phyloP scores from a whole-genome alignment of 2,329 filamentous ascomycete species.

The Chaetothyriales sp. region DNA sequence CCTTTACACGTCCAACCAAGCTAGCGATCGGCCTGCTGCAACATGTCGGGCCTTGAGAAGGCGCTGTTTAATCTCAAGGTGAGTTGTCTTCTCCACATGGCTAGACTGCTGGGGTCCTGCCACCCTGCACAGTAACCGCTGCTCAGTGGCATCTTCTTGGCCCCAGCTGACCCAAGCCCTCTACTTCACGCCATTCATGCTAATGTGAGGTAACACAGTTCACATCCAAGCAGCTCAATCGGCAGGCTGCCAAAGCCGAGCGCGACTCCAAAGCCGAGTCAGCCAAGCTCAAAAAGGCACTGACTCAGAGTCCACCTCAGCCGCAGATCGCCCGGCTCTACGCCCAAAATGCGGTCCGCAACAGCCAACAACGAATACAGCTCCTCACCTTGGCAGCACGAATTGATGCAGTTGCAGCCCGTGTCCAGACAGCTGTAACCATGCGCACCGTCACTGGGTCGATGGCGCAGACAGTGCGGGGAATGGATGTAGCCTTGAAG shows the following conservation, averaged over 20 bases:
- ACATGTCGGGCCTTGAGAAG: conserved; percentile 19
- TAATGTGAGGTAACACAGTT: conserved; percentile 22
- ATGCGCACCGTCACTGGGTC: conserved; percentile 34
- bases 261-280: conserved; percentile 35
- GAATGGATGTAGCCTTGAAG: conserved; percentile 31
- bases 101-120: too few relatives aligned
- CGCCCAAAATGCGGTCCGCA: conserved; percentile 32
- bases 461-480: conserved; percentile 31
- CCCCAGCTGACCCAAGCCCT: not conserved
- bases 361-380: conserved; percentile 33
- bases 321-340: conserved; percentile 38
- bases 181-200: not conserved
- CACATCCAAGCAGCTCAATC: conserved; percentile 35
- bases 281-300: conserved; percentile 34
- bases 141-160: too few relatives aligned
- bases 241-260: conserved; percentile 34
- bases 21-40: not conserved
- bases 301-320: conserved; percentile 31
- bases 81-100: conserved; percentile 16
- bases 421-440: conserved; percentile 34
- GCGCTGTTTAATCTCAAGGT: conserved; percentile 24
- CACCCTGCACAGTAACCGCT: not conserved
- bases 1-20: too few relatives aligned
- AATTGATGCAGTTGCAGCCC: conserved; percentile 37
- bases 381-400: conserved; percentile 33